phyloP scores from a whole-genome alignment of 2,329 filamentous ascomycete species.

The Diplodia corticola region DNA sequence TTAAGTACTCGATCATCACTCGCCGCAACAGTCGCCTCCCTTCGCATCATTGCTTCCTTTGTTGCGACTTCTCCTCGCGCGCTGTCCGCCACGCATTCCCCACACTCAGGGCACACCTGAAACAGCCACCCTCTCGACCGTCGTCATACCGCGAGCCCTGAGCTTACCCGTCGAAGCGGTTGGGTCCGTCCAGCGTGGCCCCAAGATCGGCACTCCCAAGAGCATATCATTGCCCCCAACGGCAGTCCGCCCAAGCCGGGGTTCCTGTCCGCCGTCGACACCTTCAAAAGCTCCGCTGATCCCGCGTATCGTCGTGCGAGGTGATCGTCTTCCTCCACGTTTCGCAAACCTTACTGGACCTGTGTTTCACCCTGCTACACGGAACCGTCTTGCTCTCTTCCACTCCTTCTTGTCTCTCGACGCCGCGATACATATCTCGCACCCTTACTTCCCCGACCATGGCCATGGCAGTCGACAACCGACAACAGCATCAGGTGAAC shows the following conservation, averaged over 20 bases:
- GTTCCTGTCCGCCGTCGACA: slow-evolving; percentile 31
- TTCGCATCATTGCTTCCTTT: slow-evolving; percentile 24
- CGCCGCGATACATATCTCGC: slow-evolving; percentile 22
- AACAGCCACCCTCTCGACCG: slow-evolving; percentile 33
- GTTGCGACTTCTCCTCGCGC: slow-evolving; percentile 9
- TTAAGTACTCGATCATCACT: slow-evolving; percentile 21
- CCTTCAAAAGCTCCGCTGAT: slow-evolving; percentile 50
- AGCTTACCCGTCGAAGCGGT: slow-evolving; percentile 40
- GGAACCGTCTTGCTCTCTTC: slow-evolving; percentile 20
- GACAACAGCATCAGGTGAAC: slow-evolving; percentile 69
- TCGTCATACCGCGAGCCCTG: slow-evolving; percentile 32
- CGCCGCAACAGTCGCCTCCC: slow-evolving; percentile 15
- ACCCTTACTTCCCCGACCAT: slow-evolving; percentile 50
- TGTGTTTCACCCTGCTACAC: slow-evolving; percentile 37
- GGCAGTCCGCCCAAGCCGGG: slow-evolving; percentile 29
- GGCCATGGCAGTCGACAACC: slow-evolving; percentile 93
- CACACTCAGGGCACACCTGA: slow-evolving; percentile 38
- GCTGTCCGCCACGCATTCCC: slow-evolving; percentile 29
- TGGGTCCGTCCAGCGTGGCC: slow-evolving; percentile 31
- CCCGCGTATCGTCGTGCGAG: slow-evolving; percentile 45
- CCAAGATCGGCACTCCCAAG: slow-evolving; percentile 39
- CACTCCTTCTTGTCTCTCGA: slow-evolving; percentile 22
- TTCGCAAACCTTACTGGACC: slow-evolving; percentile 39
- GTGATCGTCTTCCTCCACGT: slow-evolving; percentile 53
- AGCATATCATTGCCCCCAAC: slow-evolving; percentile 39